Evolutionary conservation across 2,329 filamentous ascomycete genomes (phyloP).

Genomic region (Dendrostoma leiphaemia): DNA sequence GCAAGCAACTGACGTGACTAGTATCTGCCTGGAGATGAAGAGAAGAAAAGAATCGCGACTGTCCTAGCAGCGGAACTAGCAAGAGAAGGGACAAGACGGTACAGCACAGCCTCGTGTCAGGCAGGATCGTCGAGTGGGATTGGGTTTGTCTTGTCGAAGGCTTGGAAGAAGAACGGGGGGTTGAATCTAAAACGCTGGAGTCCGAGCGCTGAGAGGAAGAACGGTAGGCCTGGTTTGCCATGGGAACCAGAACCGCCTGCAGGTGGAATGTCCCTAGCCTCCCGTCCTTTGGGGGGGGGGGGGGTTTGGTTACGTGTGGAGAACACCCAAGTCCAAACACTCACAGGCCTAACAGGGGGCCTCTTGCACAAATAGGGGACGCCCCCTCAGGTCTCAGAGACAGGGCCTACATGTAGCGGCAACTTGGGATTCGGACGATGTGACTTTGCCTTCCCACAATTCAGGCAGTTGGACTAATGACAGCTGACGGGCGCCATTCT

Average conservation of each 20-base stretch:
- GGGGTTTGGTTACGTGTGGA: background rate
- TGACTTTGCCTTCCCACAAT: no score
- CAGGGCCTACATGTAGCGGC: background rate
- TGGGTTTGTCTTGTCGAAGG: no score
- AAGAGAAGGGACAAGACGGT: background rate
- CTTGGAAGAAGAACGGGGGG: background rate
- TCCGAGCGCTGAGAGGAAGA: background rate
- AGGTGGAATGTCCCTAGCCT: background rate
- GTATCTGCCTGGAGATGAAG: no score
- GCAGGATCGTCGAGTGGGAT: no score
- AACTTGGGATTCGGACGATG: no score
- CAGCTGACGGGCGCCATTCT: no score
- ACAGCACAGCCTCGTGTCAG: background rate
- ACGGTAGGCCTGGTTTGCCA: background rate
- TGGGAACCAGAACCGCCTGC: conserved; percentile 6
- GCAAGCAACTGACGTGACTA: no score
- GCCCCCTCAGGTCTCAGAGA: background rate
- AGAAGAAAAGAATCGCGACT: background rate
- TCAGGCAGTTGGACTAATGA: no score
- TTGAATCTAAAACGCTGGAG: background rate
- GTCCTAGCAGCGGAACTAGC: conserved; percentile 5
- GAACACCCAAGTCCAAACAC: background rate
- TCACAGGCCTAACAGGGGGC: background rate
- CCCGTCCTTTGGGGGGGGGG: no score
- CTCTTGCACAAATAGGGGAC: background rate